phyloP scores from a whole-genome alignment of 169 alveolate species.

The Perkinsus chesapeaki region DNA sequence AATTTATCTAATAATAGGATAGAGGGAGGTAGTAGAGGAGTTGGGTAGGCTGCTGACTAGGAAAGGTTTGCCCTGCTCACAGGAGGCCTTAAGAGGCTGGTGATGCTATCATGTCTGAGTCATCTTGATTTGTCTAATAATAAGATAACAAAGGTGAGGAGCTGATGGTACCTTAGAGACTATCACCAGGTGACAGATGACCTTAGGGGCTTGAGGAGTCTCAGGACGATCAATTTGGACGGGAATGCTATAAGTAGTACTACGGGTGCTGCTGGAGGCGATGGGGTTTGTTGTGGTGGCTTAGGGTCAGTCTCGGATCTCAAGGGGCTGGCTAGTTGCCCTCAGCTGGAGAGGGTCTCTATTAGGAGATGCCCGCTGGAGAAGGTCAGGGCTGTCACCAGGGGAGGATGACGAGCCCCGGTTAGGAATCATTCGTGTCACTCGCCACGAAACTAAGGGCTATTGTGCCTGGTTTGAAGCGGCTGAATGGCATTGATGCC shows the following conservation, averaged over 20 bases:
- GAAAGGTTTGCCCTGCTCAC: not conserved
- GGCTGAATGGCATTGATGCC: not conserved
- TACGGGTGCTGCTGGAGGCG: not conserved
- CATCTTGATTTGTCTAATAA: not conserved
- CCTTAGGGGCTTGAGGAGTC: not conserved
- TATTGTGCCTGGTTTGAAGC: not conserved
- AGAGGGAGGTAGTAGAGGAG: not conserved
- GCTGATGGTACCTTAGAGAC: not conserved
- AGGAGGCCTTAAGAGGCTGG: not conserved
- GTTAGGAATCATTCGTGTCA: not conserved
- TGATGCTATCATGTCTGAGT: not conserved
- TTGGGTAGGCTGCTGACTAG: not conserved
- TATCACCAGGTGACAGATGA: not conserved
- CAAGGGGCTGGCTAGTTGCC: not conserved
- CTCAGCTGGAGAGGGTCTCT: not conserved
- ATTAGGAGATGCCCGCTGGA: not conserved
- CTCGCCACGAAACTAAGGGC: not conserved
- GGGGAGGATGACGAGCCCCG: not conserved
- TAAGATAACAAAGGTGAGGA: not conserved
- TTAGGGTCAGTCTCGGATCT: not conserved
- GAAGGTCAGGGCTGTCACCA: not conserved
- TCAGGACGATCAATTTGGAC: not conserved
- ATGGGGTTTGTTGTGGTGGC: not conserved
- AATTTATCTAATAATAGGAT: not conserved
- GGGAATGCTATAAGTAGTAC: not conserved